Base-by-base conservation (phyloP, 306 rosid species). In the Astragalus membranaceus region DNA sequence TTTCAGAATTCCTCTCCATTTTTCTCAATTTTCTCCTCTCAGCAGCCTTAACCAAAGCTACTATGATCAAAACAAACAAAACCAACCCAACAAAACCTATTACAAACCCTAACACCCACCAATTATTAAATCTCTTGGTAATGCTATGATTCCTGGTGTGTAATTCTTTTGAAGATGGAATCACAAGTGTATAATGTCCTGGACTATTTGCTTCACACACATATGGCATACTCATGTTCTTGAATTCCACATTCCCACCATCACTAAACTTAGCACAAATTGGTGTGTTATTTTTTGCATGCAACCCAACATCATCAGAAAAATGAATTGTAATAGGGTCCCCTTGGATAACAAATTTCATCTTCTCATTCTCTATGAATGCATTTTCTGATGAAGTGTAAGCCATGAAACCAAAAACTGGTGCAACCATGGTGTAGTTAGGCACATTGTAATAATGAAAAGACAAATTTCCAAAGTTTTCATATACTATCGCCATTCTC, bases 381-480 rank as follows among this genome's bases (percentile, higher is more conserved):
- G 62, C 26, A 15, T 66, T 57, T 23, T 44, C 48, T 4, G 92
- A 69, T 8, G 99, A 84, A 70, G 75, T 83, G 50, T 84, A 94
- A 49, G 79, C 85, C 65, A 51, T 43, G 69, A 94, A 62, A 17
- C 99, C 96, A 51, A 88, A 52, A 48, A 91, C 87, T 44, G 99
- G 97, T 62, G 96, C 80, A 29, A 91, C 83, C 73, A 94, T 74
- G 30, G 81, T 65, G 71, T 91, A 62, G 47, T 87, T 85, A 11
- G 97, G 85, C 15, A 94, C 82, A 17, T 79, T 20, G 74, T 62
- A 88, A 72, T 75, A 91, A 64, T 15, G 52, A 36, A 92, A 85
- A 52, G 99, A 91, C 88, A 84, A 91, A 72, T 91, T 88, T 39
- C 97, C 99, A 3, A 91, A 55, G 78, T 88, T 88, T 74, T 84